Percentiles rank a stretch among this genome's conserved stretches.
phyloP scores from a whole-genome alignment of 257 asterid genomes.

The Gentiana straminea region DNA sequence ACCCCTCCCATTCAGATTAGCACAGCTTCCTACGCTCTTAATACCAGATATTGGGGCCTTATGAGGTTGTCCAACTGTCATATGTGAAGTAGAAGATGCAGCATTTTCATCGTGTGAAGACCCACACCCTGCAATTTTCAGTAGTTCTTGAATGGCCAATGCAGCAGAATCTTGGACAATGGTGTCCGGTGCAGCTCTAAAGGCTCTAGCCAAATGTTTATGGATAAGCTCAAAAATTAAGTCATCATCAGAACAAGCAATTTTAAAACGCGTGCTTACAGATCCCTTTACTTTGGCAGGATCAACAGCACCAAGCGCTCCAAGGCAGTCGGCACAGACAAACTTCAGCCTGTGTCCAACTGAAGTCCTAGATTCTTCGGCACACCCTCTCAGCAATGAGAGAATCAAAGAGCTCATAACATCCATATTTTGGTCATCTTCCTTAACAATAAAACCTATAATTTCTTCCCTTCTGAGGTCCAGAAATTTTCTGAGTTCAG shows the following conservation, averaged over 20 bases:
- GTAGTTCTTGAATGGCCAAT: constrained; percentile 91
- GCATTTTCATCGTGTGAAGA: constrained; percentile 66
- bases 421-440: constrained; percentile 65
- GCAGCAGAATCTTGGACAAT: constrained; percentile 89
- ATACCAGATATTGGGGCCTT: constrained; percentile 35
- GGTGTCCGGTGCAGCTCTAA: constrained; percentile 93
- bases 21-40: constrained; percentile 19
- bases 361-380: constrained; percentile 83
- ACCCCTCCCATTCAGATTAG: constrained; percentile 54
- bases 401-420: constrained; percentile 72
- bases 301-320: constrained; percentile 95
- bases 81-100: constrained; percentile 25
- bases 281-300: constrained; percentile 81
- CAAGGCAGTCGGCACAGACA: constrained; percentile 92
- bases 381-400: constrained; percentile 91
- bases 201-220: constrained; percentile 94
- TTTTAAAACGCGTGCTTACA: constrained; percentile 68
- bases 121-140: constrained; percentile 79
- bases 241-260: constrained; percentile 98
- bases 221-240: constrained; percentile 83
- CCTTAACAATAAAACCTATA: constrained; percentile 55
- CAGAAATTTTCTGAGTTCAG: constrained; percentile 76
- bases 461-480: constrained; percentile 61
- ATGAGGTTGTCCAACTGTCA: constrained; percentile 20
- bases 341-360: constrained; percentile 90